These are phyloP conservation scores for Candida caryicola DNA, from an alignment of 805 yeast species.

Conservation along the genomic window DNA sequence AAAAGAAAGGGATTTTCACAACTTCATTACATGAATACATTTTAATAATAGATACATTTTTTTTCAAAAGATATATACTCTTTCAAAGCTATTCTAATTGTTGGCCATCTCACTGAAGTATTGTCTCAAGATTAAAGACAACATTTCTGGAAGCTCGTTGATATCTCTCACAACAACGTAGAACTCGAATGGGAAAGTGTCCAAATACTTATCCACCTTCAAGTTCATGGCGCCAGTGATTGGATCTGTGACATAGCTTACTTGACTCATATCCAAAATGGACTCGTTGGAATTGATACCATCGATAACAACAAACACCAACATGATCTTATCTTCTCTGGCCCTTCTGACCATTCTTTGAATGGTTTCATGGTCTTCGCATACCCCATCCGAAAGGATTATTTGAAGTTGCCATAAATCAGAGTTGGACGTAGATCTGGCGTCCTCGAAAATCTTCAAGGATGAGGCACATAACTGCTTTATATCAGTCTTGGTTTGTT, in stretches of 20 bases:
- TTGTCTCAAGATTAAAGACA: constrained; percentile 85
- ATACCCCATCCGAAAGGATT: constrained; percentile 92
- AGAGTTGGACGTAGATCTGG: constrained; percentile 41
- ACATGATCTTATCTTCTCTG: constrained; percentile 87
- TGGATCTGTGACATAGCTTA: constrained; percentile 66
- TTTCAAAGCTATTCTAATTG: neutral
- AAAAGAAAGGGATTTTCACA: neutral
- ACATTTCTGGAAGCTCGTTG: constrained; percentile 85
- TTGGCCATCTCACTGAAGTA: constrained; percentile 68
- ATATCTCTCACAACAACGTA: constrained; percentile 91
- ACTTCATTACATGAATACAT: neutral
- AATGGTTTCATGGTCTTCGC: constrained; percentile 88
- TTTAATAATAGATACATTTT: neutral
- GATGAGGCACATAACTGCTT: constrained; percentile 69
- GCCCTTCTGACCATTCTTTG: constrained; percentile 86
- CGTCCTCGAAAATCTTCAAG: constrained; percentile 66
- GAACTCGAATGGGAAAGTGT: constrained; percentile 94
- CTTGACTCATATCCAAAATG: constrained; percentile 93
- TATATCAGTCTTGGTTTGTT: constrained; percentile 84
- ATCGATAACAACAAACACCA: constrained; percentile 91
- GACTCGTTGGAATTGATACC: constrained; percentile 83
- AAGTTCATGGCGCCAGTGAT: constrained; percentile 66
- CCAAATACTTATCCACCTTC: constrained; percentile 80
- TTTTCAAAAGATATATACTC: no score
- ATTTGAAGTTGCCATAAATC: constrained; percentile 94